Evolutionary conservation across 2,329 filamentous ascomycete genomes (phyloP).

Genomic region (Trichoderma semiorbis): DNA sequence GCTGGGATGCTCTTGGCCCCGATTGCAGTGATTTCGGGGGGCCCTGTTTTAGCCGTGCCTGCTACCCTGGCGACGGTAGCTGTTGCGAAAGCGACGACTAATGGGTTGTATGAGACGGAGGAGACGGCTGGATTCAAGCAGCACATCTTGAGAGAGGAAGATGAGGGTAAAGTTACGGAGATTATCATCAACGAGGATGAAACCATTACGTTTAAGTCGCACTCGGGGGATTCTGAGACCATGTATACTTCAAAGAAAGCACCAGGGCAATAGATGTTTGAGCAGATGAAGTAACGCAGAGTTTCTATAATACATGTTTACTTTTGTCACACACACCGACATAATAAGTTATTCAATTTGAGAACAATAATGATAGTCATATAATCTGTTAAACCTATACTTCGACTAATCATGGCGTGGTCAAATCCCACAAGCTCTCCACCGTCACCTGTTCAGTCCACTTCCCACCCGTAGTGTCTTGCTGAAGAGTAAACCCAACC

Average conservation of each 20-base stretch:
- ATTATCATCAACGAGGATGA: neutral
- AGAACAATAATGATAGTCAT: neutral
- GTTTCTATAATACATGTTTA: neutral
- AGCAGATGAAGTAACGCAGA: too few species aligned
- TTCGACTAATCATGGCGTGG: neutral
- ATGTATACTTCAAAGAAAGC: neutral
- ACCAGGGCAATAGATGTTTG: neutral
- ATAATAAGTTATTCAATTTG: neutral
- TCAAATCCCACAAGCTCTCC: constrained; percentile 22
- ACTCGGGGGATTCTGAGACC: neutral
- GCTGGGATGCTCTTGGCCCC: neutral
- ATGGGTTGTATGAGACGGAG: neutral
- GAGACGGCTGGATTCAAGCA: neutral
- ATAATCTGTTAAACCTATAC: neutral
- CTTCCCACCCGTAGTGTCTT: constrained; percentile 10
- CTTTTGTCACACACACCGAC: neutral
- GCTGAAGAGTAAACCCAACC: constrained; percentile 19
- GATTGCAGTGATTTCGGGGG: neutral
- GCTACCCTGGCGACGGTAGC: neutral
- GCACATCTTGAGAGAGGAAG: neutral
- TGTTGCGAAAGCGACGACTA: neutral
- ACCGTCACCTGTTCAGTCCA: constrained; percentile 20
- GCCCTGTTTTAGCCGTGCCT: neutral
- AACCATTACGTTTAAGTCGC: neutral
- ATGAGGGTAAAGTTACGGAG: neutral